Base-by-base conservation (phyloP, 1,139 yeast genomes). In the Nematodospora anomalae region DNA sequence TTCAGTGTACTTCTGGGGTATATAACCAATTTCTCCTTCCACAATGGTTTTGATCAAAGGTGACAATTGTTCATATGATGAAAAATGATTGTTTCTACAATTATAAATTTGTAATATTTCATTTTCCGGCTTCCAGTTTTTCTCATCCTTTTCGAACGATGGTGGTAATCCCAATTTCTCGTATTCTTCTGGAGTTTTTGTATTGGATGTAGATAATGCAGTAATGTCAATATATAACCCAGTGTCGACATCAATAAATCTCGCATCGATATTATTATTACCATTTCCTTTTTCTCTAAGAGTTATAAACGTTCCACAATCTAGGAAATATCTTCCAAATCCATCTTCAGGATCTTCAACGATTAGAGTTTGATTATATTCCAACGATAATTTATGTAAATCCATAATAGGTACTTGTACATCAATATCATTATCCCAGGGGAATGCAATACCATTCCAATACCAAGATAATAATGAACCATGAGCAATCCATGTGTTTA, bases 381-480 rank as follows among this genome's bases (percentile, higher is more conserved):
- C 33, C 31, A 51, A 54, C 3, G 62, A 57, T 30, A 64, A 45
- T 31, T 49, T 52, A 38, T 60, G 58, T 33, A 64, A 51, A 36
- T 63, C 64, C 13, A 40, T 35, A 14, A 63, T 50, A 3, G 71
- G 69, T 52, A 64, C 60, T 46, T 64, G 71, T 10, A 64, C 67
- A 43, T 64, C 71, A 32, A 59, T 53, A 45, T 64, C 70, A 22
- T 53, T 53, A 44, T 64, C 70, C 67, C 68, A 64, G 2, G 71
- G 71, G 42, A 64, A 62, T 15, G 58, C 48, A 35, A 60, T 41
- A 7, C 71, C 69, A 45, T 62, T 59, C 68, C 69, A 63, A 38
- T 60, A 60, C 69, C 70, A 64, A 27, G 72, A 58, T 28, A 74
- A 52, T 30, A 75, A 53, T 2, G 68, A 52, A 0, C 72, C 72